Base-by-base conservation (phyloP, 495 filamentous ascomycete genomes). In the Chaetomium tenue region DNA sequence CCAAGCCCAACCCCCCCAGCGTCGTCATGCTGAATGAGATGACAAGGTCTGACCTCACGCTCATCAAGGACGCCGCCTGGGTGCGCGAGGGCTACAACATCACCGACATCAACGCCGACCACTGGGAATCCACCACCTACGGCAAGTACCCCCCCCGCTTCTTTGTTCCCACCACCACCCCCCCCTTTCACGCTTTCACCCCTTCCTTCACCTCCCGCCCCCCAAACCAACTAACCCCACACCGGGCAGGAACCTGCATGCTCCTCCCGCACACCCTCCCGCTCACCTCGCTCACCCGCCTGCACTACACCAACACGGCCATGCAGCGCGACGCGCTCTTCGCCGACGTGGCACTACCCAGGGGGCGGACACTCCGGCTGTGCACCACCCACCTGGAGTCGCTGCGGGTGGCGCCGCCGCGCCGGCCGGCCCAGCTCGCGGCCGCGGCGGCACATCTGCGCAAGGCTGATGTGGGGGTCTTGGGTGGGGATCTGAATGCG, bases 331-430 rank as follows among this genome's bases (percentile, higher is more conserved):
- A 86, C 70, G 83, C 67, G 1, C 68, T 85, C 0, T 84, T 84
- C 55, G 76, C 83, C 30, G 84, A 86, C 54, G 62, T 85, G 22
- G 18, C 30, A 1, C 33, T 77, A n/a, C 65, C 64, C 4, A 9
- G 47, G 1, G 51, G 48, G 11, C 70, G 56, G 40, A 69, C 64
- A 0, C 44, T 86, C 0, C 76, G 83, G 33, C 63, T 86, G 8
- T 81, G 83, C 65, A 83, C 81, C 63, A 77, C 82, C 5, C 84
- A 87, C 64, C 79, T 85, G 20, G 84, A 86, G 64, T 83, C 80
- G 12, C 74, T 86, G 1, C 68, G 66, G 0, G 54, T 66, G 0
- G 65, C 76, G 0, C 79, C 79, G 0, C 76, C 81, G 2, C 56
- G 71, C 13, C 75, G 84, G 0, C 79, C 81, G 0, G 66, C 72